These are phyloP conservation scores for Zygosaccharomyces lentus DNA, from an alignment of 805 yeast species.

Conservation along the genomic window DNA sequence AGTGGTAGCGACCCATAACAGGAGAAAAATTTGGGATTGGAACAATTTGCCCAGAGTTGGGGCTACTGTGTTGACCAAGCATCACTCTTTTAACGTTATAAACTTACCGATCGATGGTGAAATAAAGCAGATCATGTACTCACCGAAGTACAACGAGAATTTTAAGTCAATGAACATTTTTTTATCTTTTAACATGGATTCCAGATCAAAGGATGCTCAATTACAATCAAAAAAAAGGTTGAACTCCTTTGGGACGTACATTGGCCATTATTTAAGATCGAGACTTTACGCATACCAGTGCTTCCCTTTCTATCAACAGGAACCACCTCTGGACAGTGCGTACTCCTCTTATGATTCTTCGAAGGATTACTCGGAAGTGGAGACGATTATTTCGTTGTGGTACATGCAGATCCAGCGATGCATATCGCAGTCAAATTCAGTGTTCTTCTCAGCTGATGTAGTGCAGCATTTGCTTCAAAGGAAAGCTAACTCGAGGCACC, in stretches of 20 bases:
- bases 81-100: conserved; percentile 23
- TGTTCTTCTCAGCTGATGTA: conserved; percentile 27
- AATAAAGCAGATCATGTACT: conserved; percentile 24
- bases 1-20: conserved; percentile 13
- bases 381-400: conserved; percentile 27
- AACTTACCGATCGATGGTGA: conserved; percentile 25
- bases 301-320: conserved; percentile 18
- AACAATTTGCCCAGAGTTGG: conserved; percentile 25
- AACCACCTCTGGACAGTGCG: conserved; percentile 10
- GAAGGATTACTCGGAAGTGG: conserved; percentile 22
- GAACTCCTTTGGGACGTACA: conserved; percentile 20
- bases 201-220: conserved; percentile 21
- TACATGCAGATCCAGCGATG: conserved; percentile 22
- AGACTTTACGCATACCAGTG: conserved; percentile 22
- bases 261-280: conserved; percentile 20
- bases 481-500: conserved; percentile 16
- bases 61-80: conserved; percentile 16
- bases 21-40: conserved; percentile 25
- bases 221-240: conserved; percentile 21
- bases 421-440: conserved; percentile 25
- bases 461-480: conserved; percentile 22
- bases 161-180: conserved; percentile 27
- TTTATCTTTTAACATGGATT: conserved; percentile 24
- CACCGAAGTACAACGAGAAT: conserved; percentile 24
- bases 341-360: conserved; percentile 15